These are phyloP conservation scores for Cerioporus squamosus DNA, from an alignment of 1,284 basidiomycete genomes.

Conservation along the genomic window DNA sequence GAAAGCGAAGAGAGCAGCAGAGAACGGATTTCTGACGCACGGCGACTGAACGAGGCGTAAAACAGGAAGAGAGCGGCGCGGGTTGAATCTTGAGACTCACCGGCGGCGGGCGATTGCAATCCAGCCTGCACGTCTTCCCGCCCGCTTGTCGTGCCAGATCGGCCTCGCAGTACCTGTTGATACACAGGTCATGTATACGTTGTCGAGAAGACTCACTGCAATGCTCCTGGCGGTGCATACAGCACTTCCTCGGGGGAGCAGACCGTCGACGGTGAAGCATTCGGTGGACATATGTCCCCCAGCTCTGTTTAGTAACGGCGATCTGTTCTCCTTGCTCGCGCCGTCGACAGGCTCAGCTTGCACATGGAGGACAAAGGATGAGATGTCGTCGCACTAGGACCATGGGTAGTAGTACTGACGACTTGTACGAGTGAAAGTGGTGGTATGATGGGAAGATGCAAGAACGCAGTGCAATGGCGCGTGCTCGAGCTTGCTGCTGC, in stretches of 20 bases:
- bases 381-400: too few relatives aligned
- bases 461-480: conserved; percentile 2
- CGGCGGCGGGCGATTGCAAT: conserved; percentile 5
- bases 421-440: not conserved
- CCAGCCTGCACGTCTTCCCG: not conserved
- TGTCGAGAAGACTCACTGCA: too few relatives aligned
- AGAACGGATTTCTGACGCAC: not conserved
- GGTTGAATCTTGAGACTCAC: not conserved
- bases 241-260: too few relatives aligned
- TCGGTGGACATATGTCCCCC: too few relatives aligned
- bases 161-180: too few relatives aligned
- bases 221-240: too few relatives aligned
- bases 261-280: too few relatives aligned
- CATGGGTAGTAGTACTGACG: not conserved
- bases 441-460: conserved; percentile 2
- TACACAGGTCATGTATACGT: too few relatives aligned
- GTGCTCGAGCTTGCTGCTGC: not conserved
- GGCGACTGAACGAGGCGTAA: not conserved
- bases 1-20: not conserved
- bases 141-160: not conserved
- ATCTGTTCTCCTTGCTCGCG: too few relatives aligned
- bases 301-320: too few relatives aligned
- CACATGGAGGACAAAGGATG: too few relatives aligned
- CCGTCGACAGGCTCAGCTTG: too few relatives aligned
- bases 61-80: not conserved